Percentiles rank a stretch among this genome's conserved stretches.
Evolutionary conservation across 2,329 filamentous ascomycete genomes (phyloP).

Genomic region (Cadophora gregata): DNA sequence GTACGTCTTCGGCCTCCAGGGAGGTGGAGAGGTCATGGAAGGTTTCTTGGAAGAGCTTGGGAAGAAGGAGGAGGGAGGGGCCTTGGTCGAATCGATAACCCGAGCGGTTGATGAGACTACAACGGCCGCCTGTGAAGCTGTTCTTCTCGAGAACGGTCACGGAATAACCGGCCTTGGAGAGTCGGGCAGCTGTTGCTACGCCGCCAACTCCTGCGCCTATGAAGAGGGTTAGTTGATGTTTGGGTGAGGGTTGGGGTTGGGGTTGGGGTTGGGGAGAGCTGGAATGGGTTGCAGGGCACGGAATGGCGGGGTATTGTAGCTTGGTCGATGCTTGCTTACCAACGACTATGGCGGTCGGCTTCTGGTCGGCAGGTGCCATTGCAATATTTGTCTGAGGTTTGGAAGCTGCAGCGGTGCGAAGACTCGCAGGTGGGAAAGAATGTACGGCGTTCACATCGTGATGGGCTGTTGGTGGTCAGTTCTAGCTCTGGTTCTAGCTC

Average conservation of each 20-base stretch:
- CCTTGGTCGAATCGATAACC: constrained; percentile 78
- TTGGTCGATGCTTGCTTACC: constrained; percentile 50
- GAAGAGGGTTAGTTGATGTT: constrained; percentile 32
- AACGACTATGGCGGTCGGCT: constrained; percentile 58
- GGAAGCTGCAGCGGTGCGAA: constrained; percentile 23
- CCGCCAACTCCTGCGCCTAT: constrained; percentile 74
- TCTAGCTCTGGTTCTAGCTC: constrained; percentile 19
- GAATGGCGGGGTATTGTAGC: constrained; percentile 24
- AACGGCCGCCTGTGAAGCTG: constrained; percentile 72
- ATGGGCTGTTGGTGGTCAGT: constrained; percentile 1
- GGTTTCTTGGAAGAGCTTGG: constrained; percentile 71
- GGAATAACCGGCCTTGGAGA: constrained; percentile 71
- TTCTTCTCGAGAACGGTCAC: constrained; percentile 86
- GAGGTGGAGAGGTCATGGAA: constrained; percentile 73
- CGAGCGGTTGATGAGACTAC: constrained; percentile 65
- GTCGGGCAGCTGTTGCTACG: constrained; percentile 72
- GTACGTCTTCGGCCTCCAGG: constrained; percentile 68
- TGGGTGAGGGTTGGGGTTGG: background rate
- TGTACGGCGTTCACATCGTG: constrained; percentile 35
- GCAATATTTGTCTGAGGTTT: constrained; percentile 1
- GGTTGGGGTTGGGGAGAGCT: too few species aligned
- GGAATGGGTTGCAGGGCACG: too few species aligned
- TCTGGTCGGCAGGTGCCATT: constrained; percentile 41
- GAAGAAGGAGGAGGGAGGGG: constrained; percentile 74
- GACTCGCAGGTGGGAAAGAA: constrained; percentile 25